Evolutionary conservation across 441 rosid species (phyloP).

Genomic region (Corymbia calophylla): DNA sequence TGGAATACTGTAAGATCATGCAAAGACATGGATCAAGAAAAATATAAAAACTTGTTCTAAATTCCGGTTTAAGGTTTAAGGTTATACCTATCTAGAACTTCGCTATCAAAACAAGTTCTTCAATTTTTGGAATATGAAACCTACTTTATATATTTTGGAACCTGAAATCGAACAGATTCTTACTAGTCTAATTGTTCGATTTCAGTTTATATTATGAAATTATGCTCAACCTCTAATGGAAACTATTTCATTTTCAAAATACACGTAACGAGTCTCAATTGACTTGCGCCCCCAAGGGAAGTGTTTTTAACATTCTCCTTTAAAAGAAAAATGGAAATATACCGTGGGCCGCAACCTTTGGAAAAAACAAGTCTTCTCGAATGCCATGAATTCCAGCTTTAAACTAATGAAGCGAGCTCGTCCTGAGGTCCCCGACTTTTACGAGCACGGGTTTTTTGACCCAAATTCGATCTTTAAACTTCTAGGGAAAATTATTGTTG

Average conservation of each 20-base stretch:
- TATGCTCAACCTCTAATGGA: no score
- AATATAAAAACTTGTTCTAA: no score
- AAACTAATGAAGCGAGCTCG: background rate
- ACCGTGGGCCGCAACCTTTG: background rate
- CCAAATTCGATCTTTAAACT: background rate
- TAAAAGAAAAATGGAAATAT: background rate
- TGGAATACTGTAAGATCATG: no score
- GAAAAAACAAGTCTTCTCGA: background rate
- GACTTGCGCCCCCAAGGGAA: background rate
- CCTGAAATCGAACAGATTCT: no score
- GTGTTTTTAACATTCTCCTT: background rate
- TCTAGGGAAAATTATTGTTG: background rate
- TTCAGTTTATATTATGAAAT: no score
- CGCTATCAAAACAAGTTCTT: no score
- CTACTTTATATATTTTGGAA: no score
- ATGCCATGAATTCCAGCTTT: background rate
- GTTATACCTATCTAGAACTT: no score
- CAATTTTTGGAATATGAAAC: no score
- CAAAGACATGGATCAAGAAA: no score
- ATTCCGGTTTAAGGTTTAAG: no score
- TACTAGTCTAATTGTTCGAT: no score
- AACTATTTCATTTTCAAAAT: background rate
- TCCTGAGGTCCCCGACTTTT: background rate
- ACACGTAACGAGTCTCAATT: background rate
- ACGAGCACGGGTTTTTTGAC: background rate